Evolutionary conservation across 106 monocot genomes (phyloP), one percentile per base, ranked within the genome.

Genomic region (Phalaenopsis aphrodite): DNA sequence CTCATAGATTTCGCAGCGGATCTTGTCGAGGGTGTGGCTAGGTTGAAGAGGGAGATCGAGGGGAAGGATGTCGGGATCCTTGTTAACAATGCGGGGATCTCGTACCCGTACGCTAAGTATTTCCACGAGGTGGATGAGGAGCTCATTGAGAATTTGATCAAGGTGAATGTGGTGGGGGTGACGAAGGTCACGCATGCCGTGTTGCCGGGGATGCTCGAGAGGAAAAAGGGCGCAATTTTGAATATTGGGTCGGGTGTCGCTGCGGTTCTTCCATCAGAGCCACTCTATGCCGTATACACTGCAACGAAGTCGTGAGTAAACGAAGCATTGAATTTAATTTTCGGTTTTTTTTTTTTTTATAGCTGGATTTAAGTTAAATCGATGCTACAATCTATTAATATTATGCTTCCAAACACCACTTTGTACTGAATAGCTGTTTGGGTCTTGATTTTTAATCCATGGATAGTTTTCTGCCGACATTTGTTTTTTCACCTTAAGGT

Each of bases 111-210:
- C 66, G 93, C 93, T n/a, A 84, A 86, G 82, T 96, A 81, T 85
- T 92, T 96, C 82, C 96, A 96, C 64, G 96, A 96, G 86, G 86
- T 96, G 80, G 96, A 92, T 48, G 91, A 94, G 75, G 92, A 87
- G 80, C 79, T 94, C 61, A 17, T 89, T 90, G 81, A 69, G 83
- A 86, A 41, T 49, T 55, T 96, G 76, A 81, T 96, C 74, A 93
- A 88, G 88, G 88, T 96, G 75, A 96, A 96, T 48, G 91, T 96
- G n/a, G 96, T 92, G 83, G 96, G 84, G 58, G 75, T 89, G 55
- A 96, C 96, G 21, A 84, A 86, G 88, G 86, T 96, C n/a, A 94
- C 94, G 11, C 91, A 92, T 43, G 93, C 90, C 1, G 86, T 96
- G 77, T 77, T 96, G 17, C 90, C 90, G 39, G 96, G 89, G 55